Percentiles rank a stretch among this genome's conserved stretches.
Evolutionary conservation across 257 asterid species (phyloP).

Genomic region (Linderniella brevidens): DNA sequence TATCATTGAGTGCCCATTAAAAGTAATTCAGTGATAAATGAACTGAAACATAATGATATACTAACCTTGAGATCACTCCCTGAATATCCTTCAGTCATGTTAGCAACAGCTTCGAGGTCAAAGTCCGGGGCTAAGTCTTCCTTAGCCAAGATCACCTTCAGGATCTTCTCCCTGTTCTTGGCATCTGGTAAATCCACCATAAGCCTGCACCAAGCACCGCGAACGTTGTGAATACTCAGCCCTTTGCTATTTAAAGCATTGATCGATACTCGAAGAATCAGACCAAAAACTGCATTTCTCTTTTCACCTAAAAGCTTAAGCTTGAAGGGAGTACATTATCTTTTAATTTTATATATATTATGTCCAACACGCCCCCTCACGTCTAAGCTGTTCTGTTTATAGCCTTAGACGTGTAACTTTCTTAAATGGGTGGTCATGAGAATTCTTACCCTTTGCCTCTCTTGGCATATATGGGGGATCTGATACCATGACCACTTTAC

Average conservation of each 20-base stretch:
- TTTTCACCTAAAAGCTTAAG: no score
- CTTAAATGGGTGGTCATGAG: no score
- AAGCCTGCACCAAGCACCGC: constrained; percentile 27
- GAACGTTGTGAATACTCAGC: background rate
- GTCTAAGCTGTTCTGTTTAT: no score
- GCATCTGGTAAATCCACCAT: constrained; percentile 95
- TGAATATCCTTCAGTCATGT: constrained; percentile 82
- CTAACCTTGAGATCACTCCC: constrained; percentile 97
- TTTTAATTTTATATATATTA: no score
- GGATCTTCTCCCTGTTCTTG: constrained; percentile 72
- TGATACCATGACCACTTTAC: no score
- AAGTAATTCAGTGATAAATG: background rate
- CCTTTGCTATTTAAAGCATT: background rate
- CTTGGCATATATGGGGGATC: no score
- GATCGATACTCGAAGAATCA: background rate
- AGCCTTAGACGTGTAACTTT: no score
- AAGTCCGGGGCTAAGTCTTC: constrained; percentile 71
- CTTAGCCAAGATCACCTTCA: constrained; percentile 65
- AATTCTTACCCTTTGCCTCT: no score
- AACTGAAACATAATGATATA: background rate
- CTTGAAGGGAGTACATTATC: no score
- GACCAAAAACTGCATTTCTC: background rate
- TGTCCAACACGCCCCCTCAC: no score
- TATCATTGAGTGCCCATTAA: constrained; percentile 5
- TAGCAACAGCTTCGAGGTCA: constrained; percentile 68